These are phyloP conservation scores for Xylaria nigripes DNA, from an alignment of 495 filamentous ascomycete species.

Conservation along the genomic window DNA sequence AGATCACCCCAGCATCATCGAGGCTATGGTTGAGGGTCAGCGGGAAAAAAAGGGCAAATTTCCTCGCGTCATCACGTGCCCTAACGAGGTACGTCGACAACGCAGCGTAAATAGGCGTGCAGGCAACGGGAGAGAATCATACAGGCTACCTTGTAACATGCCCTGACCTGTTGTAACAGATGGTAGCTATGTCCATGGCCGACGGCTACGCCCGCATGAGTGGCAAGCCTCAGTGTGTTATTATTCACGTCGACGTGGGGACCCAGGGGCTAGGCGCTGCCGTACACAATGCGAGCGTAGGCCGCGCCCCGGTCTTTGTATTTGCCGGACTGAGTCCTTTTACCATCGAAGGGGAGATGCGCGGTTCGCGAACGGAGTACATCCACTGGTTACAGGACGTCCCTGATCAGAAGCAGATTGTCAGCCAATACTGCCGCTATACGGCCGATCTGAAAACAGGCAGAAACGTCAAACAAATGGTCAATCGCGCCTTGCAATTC, in stretches of 20 bases:
- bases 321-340: constrained; percentile 88
- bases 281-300: constrained; percentile 83
- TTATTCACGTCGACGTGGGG: constrained; percentile 94
- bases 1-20: constrained; percentile 87
- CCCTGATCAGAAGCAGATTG: constrained; percentile 86
- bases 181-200: constrained; percentile 96
- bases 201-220: constrained; percentile 89
- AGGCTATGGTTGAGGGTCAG: constrained; percentile 91
- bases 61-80: constrained; percentile 85
- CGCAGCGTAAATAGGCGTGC: background rate
- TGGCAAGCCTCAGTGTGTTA: constrained; percentile 78
- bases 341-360: constrained; percentile 84
- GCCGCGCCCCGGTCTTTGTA: constrained; percentile 78
- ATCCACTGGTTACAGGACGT: constrained; percentile 99
- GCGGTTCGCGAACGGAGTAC: constrained; percentile 83
- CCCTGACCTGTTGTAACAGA: constrained; percentile 40
- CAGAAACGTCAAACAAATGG: constrained; percentile 91
- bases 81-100: constrained; percentile 59
- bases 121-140: background rate
- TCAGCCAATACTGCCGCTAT: constrained; percentile 93
- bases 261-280: constrained; percentile 85
- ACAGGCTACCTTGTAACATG: background rate
- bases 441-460: constrained; percentile 83
- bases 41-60: constrained; percentile 56
- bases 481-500: constrained; percentile 83